Base-by-base conservation (phyloP, 2,329 filamentous ascomycete genomes). In the Penicillium freii region DNA sequence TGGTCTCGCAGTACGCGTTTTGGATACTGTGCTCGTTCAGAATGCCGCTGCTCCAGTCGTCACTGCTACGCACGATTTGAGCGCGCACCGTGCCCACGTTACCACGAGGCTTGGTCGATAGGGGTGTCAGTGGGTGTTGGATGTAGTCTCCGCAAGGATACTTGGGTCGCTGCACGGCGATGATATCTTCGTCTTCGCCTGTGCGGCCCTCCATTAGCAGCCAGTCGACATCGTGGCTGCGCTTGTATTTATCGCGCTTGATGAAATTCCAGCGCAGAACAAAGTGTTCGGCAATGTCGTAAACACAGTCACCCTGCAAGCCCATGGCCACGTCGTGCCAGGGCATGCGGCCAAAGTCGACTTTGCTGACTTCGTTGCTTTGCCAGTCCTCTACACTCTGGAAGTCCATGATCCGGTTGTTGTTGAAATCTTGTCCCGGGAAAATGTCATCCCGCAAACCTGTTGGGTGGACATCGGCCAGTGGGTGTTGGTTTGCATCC, bases 281-380 rank as follows among this genome's bases (percentile, higher is more conserved):
- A 66, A 97, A 99, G 72, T 97, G 92, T 75, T 97, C 92, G 0
- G 92, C 92, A 66, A 99, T 94, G 69, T 97, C 93, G 71, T 93
- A 92, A 11, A 96, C 90, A 63, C 87, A 90, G 19, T 92, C 91
- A 0, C 94, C 93, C 57, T 94, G 84, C n/a, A 97, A 66, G 13
- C 89, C 92, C 89, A 97, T 95, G 10, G 90, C 83, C 3, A 97
- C 92, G 72, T 99, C 94, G 71, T 97, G 92, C 94, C 94, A 99
- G 0, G 93, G 93, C 94, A 99, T 97, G 31, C 94, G 88, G 8
- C 92, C 92, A 67, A 88, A 95, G 48, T 96, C 91, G 3, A 89
- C 87, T 76, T 97, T 97, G 73, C 87, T 91, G 17, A 97, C 80
- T 72, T 96, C 91, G 64, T 99, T 97, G 49, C 88, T 85, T 74